Percentiles rank a stretch among this genome's conserved stretches.
Evolutionary conservation across 2,329 filamentous ascomycete species (phyloP).

Genomic region (Didymellaceae sp.): DNA sequence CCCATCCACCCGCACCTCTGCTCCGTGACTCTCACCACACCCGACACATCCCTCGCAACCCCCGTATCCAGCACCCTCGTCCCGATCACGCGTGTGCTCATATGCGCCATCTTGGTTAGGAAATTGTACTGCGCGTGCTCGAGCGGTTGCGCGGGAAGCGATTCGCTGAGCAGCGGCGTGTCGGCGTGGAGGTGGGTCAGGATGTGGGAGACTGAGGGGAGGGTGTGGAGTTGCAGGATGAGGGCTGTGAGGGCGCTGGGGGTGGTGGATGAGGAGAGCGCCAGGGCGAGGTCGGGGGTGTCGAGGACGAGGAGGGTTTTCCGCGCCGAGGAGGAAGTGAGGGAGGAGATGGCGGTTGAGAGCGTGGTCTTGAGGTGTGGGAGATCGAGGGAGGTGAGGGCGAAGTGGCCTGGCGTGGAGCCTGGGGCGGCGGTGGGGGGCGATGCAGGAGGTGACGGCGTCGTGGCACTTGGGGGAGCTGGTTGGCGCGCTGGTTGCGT

Average conservation of each 20-base stretch:
- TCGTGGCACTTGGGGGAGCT: neutral
- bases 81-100: conserved; percentile 73
- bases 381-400: conserved; percentile 38
- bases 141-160: conserved; percentile 51
- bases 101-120: conserved; percentile 74
- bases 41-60: conserved; percentile 87
- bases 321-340: conserved; percentile 11
- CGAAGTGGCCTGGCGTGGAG: conserved; percentile 20
- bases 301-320: conserved; percentile 55
- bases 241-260: conserved; percentile 29
- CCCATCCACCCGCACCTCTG: conserved; percentile 41
- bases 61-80: conserved; percentile 83
- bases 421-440: neutral
- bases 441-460: neutral
- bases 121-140: conserved; percentile 56
- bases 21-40: conserved; percentile 77
- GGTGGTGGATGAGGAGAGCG: conserved; percentile 37
- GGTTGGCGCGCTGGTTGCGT: conserved; percentile 6
- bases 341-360: conserved; percentile 33
- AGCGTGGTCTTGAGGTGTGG: conserved; percentile 35
- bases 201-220: conserved; percentile 68
- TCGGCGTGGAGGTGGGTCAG: conserved; percentile 73
- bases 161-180: conserved; percentile 67
- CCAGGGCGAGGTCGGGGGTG: conserved; percentile 52
- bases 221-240: conserved; percentile 37